Conservation (phyloP, 179 eudicot genomes). For the Beta corolliflora region DNA sequence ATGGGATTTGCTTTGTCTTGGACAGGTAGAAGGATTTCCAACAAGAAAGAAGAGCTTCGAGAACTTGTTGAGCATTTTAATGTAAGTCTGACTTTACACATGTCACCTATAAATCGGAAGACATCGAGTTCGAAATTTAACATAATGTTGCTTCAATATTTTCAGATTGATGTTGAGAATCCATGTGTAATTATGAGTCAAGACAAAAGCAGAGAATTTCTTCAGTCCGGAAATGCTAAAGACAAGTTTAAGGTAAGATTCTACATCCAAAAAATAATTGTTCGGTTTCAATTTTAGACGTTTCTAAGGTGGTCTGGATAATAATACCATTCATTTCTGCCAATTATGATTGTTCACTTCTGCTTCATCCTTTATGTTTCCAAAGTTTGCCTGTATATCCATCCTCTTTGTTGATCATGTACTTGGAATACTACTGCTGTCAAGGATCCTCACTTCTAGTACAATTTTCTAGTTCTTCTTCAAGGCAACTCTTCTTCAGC, state of each 20-base stretch:
- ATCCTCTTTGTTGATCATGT: not conserved
- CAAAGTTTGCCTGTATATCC: not conserved
- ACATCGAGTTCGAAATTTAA: not conserved
- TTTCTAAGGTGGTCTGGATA: slow-evolving; percentile 11
- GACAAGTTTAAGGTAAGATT: slow-evolving; percentile 87
- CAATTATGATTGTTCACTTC: not conserved
- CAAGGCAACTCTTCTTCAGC: slow-evolving; percentile 98
- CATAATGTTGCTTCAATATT: slow-evolving; percentile 6
- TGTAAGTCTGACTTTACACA: slow-evolving; percentile 47
- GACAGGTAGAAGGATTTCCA: slow-evolving; percentile 76
- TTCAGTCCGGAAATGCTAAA: slow-evolving; percentile 91
- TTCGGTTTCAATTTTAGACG: not conserved
- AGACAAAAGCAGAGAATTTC: slow-evolving; percentile 98
- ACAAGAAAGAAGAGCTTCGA: slow-evolving; percentile 74
- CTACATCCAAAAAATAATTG: not conserved
- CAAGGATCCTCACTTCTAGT: slow-evolving; percentile 14
- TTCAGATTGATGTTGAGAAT: slow-evolving; percentile 98
- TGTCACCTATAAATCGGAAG: not conserved
- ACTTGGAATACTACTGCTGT: not conserved
- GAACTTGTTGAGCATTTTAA: slow-evolving; percentile 92
- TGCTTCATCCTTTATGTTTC: not conserved
- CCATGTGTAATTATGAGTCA: slow-evolving; percentile 98
- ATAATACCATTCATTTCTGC: too few relatives aligned
- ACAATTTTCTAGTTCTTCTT: slow-evolving; percentile 68
- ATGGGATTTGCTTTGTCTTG: slow-evolving; percentile 8